A percentile compares a stretch with the other conserved stretches of the same genome.
Evolutionary conservation across 129 eudicot genomes (phyloP).

Genomic region (Artemisia annua): DNA sequence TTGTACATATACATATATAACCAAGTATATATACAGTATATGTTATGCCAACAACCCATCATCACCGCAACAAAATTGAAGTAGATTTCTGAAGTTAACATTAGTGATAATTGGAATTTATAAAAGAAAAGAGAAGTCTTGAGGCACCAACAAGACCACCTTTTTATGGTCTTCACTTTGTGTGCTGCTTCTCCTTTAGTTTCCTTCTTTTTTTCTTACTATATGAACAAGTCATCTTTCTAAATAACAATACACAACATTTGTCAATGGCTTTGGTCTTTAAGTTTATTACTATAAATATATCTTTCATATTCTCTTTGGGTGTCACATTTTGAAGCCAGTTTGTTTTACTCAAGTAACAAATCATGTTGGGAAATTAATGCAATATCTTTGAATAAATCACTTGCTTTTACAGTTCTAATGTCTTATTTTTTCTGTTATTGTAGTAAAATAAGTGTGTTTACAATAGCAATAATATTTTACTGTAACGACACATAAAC

Average conservation of each 20-base stretch:
- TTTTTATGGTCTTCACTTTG: constrained; percentile 28
- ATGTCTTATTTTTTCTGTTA: too few relatives aligned
- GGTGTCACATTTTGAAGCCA: background rate
- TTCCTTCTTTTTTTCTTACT: background rate
- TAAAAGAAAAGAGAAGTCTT: constrained; percentile 8
- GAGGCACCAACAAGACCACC: constrained; percentile 24
- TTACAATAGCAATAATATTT: too few relatives aligned
- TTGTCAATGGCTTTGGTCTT: constrained; percentile 10
- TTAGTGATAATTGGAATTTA: background rate
- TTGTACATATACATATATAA: constrained; percentile 29
- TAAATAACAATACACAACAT: background rate
- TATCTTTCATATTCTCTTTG: background rate
- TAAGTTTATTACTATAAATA: background rate
- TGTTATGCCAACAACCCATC: constrained; percentile 21
- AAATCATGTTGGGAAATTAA: background rate
- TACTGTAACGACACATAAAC: too few relatives aligned
- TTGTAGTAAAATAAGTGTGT: too few relatives aligned
- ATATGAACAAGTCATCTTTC: background rate
- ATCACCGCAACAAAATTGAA: background rate
- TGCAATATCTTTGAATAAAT: too few relatives aligned
- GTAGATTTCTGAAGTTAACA: constrained; percentile 9
- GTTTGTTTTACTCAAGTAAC: background rate
- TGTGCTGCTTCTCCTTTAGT: constrained; percentile 22
- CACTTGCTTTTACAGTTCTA: too few relatives aligned
- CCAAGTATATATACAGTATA: background rate